Percentiles rank a stretch among this genome's conserved stretches.
Conservation (phyloP, 148 eudicot species). For the Rhododendron mucronatum region DNA sequence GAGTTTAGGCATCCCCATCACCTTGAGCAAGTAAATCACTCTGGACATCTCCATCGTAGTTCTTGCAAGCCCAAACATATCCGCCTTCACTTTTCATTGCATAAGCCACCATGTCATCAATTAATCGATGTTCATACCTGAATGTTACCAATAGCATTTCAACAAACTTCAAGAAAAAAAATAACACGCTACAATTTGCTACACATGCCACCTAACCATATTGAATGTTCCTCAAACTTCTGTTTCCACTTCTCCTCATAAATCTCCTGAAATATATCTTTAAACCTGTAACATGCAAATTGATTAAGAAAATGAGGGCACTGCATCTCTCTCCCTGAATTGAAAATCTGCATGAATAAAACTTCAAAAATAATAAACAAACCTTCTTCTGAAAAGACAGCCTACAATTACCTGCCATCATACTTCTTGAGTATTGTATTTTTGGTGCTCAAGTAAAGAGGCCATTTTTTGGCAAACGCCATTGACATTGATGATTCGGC, state of each 20-base stretch:
- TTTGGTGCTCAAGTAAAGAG: slow-evolving; percentile 69
- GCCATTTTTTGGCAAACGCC: slow-evolving; percentile 72
- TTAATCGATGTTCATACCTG: slow-evolving; percentile 80
- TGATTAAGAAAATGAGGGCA: background rate
- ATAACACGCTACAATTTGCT: background rate
- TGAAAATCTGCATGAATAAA: background rate
- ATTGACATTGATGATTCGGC: slow-evolving; percentile 72
- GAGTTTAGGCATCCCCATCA: slow-evolving; percentile 15
- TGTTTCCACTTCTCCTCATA: slow-evolving; percentile 69
- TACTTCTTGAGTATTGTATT: slow-evolving; percentile 75
- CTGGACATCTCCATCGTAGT: slow-evolving; percentile 77
- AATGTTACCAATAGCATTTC: slow-evolving; percentile 9
- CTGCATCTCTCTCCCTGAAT: background rate
- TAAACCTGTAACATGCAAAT: slow-evolving; percentile 41
- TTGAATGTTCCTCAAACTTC: slow-evolving; percentile 66
- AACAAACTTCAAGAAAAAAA: slow-evolving; percentile 4
- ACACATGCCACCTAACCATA: slow-evolving; percentile 42
- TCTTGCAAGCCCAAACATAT: slow-evolving; percentile 85
- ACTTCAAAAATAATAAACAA: background rate
- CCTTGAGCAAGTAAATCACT: slow-evolving; percentile 89
- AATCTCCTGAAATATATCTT: slow-evolving; percentile 73
- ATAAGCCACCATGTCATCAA: slow-evolving; percentile 87
- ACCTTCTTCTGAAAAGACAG: background rate
- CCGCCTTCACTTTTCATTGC: slow-evolving; percentile 70
- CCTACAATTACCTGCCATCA: slow-evolving; percentile 60